Evolutionary conservation across 2,329 filamentous ascomycete species (phyloP), one percentile per base, ranked within the genome.

Genomic region (Bipolaris victoriae): DNA sequence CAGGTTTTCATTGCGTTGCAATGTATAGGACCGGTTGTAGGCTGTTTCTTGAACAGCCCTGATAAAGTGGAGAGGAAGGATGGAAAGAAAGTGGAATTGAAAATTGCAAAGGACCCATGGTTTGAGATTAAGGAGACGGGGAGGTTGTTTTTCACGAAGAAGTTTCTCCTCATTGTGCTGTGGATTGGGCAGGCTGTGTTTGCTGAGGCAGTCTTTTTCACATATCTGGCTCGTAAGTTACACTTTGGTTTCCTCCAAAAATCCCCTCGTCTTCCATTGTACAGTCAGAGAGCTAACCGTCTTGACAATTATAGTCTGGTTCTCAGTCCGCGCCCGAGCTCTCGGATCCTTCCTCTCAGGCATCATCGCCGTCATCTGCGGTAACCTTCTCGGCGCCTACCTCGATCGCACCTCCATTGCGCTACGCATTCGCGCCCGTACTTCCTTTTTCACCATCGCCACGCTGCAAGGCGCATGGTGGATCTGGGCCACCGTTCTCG

Each of bases 141-240:
- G 0, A 83, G 80, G 54, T 76, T 86, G 0, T 90, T 91, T 62
- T 75, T 87, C 29, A 84, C 79, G 1, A 84, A 81, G 41, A 82
- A 83, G 29, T 90, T 90, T 56, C 74, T 91, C 1, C 77, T 90
- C 0, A 80, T 90, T 1, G 73, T 91, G 3, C 81, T 88, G 0
- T 85, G 89, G 61, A 91, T 92, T 37, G 86, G 86, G 1, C 87
- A 91, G 62, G 86, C 86, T 0, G 88, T 90, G 0, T 92, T 89
- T 68, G 78, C 87, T 0, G 89, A 92, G 70, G 86, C 89, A 0
- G 88, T 91, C 0, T 90, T 88, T 73, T 90, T 88, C 71, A 91
- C 89, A 0, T 92, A 88, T 57, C 77, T 88, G 7, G 80, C 81
- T 7, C 61, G 80, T 73, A 63, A 65, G 71, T 66, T 0, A 20